phyloP scores from a whole-genome alignment of 2,329 filamentous ascomycete species.

The Penicillium sp. region DNA sequence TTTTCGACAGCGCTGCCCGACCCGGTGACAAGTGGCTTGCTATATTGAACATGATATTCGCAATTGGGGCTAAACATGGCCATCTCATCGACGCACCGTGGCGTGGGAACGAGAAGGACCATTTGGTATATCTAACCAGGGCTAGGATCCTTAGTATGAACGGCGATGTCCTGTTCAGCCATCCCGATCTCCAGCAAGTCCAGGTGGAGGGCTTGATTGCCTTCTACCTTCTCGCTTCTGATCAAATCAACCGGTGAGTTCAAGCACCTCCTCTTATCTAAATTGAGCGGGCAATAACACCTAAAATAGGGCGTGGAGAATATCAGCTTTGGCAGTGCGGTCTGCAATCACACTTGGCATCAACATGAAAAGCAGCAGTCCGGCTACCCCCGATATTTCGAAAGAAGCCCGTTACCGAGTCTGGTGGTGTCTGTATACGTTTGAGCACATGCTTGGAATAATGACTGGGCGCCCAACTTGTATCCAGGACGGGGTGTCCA shows the following conservation, averaged over 20 bases:
- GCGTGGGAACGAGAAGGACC: conserved; percentile 41
- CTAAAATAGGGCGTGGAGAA: conserved; percentile 39
- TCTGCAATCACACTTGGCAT: conserved; percentile 43
- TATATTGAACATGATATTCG: conserved; percentile 47
- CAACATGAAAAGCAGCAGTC: conserved; percentile 44
- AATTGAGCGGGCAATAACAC: neutral
- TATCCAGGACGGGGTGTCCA: conserved; percentile 43
- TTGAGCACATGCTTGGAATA: conserved; percentile 44
- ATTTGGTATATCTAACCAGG: conserved; percentile 44
- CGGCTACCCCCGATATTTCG: conserved; percentile 34
- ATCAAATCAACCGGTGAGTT: conserved; percentile 45
- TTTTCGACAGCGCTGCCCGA: conserved; percentile 33
- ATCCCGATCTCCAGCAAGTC: conserved; percentile 46
- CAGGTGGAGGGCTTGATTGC: conserved; percentile 43
- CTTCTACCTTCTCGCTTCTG: conserved; percentile 42
- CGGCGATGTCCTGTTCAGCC: conserved; percentile 40
- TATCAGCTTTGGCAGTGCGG: conserved; percentile 42
- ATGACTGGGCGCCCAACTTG: conserved; percentile 47
- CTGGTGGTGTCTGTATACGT: conserved; percentile 46
- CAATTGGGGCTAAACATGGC: conserved; percentile 43
- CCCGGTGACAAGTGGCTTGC: conserved; percentile 43
- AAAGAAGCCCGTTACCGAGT: conserved; percentile 46
- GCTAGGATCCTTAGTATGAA: conserved; percentile 44
- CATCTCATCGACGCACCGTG: conserved; percentile 43
- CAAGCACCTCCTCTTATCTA: neutral